phyloP scores from a whole-genome alignment of 345 rosid genomes.

The Geranium brycei region DNA sequence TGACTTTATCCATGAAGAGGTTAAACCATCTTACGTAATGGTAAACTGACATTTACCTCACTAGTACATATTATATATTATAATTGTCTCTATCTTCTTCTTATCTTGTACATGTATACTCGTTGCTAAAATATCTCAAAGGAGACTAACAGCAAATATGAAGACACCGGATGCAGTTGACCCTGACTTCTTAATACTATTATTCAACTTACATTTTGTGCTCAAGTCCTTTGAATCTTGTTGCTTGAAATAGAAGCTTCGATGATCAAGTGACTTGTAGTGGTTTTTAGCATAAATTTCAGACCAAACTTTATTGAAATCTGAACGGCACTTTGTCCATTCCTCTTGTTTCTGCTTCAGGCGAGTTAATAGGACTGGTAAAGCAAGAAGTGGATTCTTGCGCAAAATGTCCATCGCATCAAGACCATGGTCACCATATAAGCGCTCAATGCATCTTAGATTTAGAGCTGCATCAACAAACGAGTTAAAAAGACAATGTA shows the following conservation, averaged over 20 bases:
- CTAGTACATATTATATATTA: too few relatives aligned
- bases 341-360: conserved; percentile 96
- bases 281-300: conserved; percentile 88
- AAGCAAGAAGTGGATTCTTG: conserved; percentile 65
- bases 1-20: too few relatives aligned
- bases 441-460: conserved; percentile 82
- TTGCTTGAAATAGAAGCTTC: conserved; percentile 97
- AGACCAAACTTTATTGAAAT: conserved; percentile 93
- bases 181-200: background rate
- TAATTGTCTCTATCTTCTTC: too few relatives aligned
- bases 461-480: conserved; percentile 48
- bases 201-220: conserved; percentile 57
- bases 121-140: background rate
- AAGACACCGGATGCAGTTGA: background rate
- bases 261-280: conserved; percentile 94
- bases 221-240: conserved; percentile 96
- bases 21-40: too few relatives aligned
- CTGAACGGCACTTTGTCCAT: conserved; percentile 85
- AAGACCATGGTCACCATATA: conserved; percentile 98
- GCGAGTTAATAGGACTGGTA: conserved; percentile 72
- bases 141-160: background rate
- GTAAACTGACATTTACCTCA: background rate
- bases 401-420: conserved; percentile 83
- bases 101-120: too few relatives aligned
- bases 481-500: conserved; percentile 6